Conservation (phyloP, 192 early-diverging fungal species). For the Podila epigama region DNA sequence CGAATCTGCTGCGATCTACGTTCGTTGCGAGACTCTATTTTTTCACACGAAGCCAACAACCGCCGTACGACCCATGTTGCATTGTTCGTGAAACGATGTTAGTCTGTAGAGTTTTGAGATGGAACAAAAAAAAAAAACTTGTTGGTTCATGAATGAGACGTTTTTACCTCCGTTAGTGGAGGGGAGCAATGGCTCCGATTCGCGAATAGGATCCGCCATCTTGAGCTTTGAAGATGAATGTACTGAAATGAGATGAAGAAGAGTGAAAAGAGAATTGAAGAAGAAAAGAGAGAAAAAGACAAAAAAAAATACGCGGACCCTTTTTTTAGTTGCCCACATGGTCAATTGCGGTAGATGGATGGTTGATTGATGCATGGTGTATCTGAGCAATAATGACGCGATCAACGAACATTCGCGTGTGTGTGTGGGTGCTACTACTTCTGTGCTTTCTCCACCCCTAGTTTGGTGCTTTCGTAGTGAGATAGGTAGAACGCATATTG, state of each 20-base stretch:
- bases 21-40: neutral
- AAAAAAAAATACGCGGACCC: no score
- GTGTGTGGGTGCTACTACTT: no score
- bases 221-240: neutral
- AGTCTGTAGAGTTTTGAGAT: neutral
- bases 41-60: slow-evolving; percentile 4
- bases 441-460: no score
- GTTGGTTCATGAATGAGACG: neutral
- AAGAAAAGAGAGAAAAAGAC: neutral
- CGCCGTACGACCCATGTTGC: no score
- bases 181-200: slow-evolving; percentile 19
- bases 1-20: slow-evolving; percentile 1
- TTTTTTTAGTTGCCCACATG: no score
- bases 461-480: no score
- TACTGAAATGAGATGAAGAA: neutral
- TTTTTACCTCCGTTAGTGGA: slow-evolving; percentile 4
- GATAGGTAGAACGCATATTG: no score
- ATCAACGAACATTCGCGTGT: no score
- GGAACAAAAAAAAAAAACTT: neutral
- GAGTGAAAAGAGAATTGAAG: neutral
- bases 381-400: no score
- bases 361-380: no score
- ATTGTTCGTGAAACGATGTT: neutral
- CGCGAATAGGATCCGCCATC: slow-evolving; percentile 20
- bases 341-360: no score